phyloP scores from a whole-genome alignment of 192 early-diverging fungal species.

The Backusella psychrophila region DNA sequence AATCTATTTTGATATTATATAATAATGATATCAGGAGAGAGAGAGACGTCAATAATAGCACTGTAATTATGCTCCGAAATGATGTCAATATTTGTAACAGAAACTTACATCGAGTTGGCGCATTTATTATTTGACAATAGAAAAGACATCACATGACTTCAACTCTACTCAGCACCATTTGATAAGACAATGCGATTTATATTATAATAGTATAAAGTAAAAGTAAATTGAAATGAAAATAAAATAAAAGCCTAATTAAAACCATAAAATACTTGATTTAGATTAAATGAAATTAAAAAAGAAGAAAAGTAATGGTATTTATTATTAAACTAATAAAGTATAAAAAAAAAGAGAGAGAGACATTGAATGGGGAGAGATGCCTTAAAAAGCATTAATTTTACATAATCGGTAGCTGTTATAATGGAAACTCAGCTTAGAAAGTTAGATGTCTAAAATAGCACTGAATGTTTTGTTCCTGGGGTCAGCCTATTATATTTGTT shows the following conservation, averaged over 20 bases:
- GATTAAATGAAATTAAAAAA: no score
- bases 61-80: background rate
- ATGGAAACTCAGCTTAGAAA: background rate
- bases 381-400: background rate
- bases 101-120: background rate
- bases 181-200: background rate
- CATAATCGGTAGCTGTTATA: background rate
- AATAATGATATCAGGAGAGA: background rate
- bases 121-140: background rate
- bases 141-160: background rate
- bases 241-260: background rate
- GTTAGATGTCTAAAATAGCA: background rate
- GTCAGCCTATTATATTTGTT: background rate
- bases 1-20: background rate
- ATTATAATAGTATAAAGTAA: no score
- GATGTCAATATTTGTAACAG: constrained; percentile 1
- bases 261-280: background rate
- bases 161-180: background rate
- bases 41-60: background rate
- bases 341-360: background rate
- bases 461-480: background rate
- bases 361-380: background rate
- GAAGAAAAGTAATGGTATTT: no score
- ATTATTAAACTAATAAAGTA: background rate
- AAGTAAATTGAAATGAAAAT: background rate